Evolutionary conservation across 2,329 filamentous ascomycete species (phyloP).

Genomic region (Aspergillus aculeatinus): DNA sequence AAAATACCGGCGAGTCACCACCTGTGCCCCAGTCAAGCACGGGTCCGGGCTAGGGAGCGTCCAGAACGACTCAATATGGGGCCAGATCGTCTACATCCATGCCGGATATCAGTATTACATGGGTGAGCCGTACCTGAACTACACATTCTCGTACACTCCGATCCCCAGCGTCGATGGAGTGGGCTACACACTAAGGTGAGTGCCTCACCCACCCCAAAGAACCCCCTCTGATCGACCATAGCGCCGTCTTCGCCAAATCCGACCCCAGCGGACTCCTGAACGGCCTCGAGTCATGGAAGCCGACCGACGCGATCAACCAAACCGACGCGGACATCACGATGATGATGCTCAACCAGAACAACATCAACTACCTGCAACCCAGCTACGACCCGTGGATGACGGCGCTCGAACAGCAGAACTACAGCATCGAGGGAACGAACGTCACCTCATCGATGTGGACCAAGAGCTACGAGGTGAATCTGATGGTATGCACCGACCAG

Average conservation of each 20-base stretch:
- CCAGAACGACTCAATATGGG: neutral
- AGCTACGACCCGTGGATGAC: slow-evolving; percentile 34
- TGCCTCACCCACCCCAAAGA: too few relatives aligned
- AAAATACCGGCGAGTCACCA: slow-evolving; percentile 24
- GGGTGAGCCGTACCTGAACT: neutral
- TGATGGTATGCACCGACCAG: too few relatives aligned
- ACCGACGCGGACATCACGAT: slow-evolving; percentile 32
- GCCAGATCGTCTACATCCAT: slow-evolving; percentile 1
- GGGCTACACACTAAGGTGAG: too few relatives aligned
- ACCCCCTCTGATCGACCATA: too few relatives aligned
- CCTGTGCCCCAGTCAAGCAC: slow-evolving; percentile 20
- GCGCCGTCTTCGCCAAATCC: neutral
- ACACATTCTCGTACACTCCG: neutral
- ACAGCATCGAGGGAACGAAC: too few relatives aligned
- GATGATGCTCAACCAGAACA: slow-evolving; percentile 31
- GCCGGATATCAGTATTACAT: neutral
- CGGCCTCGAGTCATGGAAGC: slow-evolving; percentile 15
- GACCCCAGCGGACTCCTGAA: neutral
- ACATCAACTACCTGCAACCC: slow-evolving; percentile 25
- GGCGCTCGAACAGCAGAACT: slow-evolving; percentile 11
- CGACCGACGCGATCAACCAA: slow-evolving; percentile 30
- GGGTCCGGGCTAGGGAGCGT: neutral
- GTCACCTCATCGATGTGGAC: too few relatives aligned
- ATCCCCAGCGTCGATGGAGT: too few relatives aligned
- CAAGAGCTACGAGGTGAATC: too few relatives aligned